Percentiles rank a stretch among this genome's conserved stretches.
phyloP scores from a whole-genome alignment of 345 rosid species.

The Anacardium occidentale region DNA sequence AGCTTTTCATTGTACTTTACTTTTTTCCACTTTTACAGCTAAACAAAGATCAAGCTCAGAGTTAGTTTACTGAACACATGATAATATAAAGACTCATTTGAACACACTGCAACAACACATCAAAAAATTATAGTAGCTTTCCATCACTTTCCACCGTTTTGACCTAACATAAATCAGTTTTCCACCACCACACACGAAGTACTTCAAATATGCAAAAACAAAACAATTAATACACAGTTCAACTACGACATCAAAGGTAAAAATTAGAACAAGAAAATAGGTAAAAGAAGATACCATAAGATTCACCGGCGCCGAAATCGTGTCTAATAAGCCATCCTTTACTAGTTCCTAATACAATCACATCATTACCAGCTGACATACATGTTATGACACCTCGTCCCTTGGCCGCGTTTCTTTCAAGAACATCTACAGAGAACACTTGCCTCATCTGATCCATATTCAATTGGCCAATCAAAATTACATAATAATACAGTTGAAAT shows the following conservation, averaged over 20 bases:
- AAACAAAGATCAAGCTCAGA: neutral
- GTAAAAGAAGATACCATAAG: slow-evolving; percentile 46
- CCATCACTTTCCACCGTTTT: neutral
- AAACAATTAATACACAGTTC: neutral
- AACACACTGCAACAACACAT: neutral
- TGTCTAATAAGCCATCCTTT: slow-evolving; percentile 92
- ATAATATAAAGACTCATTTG: slow-evolving; percentile 7
- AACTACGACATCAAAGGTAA: neutral
- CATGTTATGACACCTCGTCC: slow-evolving; percentile 85
- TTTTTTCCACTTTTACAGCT: too few relatives aligned
- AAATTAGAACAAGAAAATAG: neutral
- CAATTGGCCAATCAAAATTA: neutral
- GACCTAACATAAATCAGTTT: neutral
- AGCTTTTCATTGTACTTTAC: neutral
- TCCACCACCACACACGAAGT: neutral
- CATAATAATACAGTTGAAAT: neutral
- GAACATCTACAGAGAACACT: slow-evolving; percentile 85
- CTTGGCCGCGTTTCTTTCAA: slow-evolving; percentile 85
- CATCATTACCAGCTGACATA: slow-evolving; percentile 98
- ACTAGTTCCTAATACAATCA: slow-evolving; percentile 86
- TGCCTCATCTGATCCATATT: slow-evolving; percentile 73
- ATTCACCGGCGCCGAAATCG: slow-evolving; percentile 83
- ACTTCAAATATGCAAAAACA: neutral
- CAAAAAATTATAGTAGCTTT: neutral
- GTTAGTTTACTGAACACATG: neutral